Conservation (phyloP, 1,284 basidiomycete genomes). For the Schizophyllum commune region DNA sequence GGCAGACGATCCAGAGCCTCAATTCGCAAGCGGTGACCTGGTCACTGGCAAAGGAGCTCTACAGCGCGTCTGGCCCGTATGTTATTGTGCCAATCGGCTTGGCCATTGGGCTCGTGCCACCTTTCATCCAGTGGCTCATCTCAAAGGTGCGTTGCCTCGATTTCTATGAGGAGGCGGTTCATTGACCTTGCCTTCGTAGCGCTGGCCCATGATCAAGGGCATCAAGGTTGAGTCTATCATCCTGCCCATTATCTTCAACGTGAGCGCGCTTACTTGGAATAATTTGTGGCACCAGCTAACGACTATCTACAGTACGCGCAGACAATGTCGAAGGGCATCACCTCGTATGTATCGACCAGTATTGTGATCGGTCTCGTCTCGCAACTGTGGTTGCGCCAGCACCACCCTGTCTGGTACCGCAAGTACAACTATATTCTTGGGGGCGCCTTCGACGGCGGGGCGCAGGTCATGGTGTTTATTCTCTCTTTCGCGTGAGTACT, state of each 20-base stretch:
- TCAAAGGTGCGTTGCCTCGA: constrained; percentile 37
- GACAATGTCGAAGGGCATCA: constrained; percentile 41
- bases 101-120: constrained; percentile 43
- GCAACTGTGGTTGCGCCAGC: constrained; percentile 49
- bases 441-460: constrained; percentile 61
- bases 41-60: constrained; percentile 36
- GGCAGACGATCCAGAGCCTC: constrained; percentile 23
- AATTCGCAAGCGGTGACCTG: constrained; percentile 36
- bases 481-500: constrained; percentile 43
- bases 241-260: constrained; percentile 48
- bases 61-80: constrained; percentile 44
- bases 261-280: constrained; percentile 12
- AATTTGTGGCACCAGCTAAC: neutral
- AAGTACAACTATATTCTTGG: constrained; percentile 67
- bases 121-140: constrained; percentile 44
- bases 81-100: constrained; percentile 46
- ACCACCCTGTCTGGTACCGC: constrained; percentile 49
- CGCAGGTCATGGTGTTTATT: constrained; percentile 61
- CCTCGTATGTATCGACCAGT: constrained; percentile 39
- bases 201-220: constrained; percentile 44
- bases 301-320: constrained; percentile 29
- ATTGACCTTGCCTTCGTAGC: too few relatives aligned
- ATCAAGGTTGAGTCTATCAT: constrained; percentile 39
- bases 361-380: constrained; percentile 51
- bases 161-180: too few relatives aligned